Evolutionary conservation across 305 asterid genomes (phyloP).

Genomic region (Fraxinus angustifolia): DNA sequence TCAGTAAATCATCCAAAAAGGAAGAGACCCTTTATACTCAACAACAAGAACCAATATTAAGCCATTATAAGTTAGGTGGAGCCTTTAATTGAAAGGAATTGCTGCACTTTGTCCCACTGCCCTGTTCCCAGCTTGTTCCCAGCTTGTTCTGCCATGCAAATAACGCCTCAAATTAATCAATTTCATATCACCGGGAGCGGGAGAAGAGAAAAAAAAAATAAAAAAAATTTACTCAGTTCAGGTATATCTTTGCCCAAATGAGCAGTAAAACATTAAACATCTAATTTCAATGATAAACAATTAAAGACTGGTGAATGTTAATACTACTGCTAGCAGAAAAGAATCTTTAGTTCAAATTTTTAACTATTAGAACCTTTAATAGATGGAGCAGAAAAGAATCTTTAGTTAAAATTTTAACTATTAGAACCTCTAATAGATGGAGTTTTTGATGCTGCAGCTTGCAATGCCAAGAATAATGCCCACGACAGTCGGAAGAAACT

Average conservation of each 20-base stretch:
- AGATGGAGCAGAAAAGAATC: no score
- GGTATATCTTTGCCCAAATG: background rate
- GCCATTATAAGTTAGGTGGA: no score
- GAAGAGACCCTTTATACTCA: no score
- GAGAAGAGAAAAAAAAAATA: background rate
- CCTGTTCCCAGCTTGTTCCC: slow-evolving; percentile 81
- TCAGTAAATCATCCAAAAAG: no score
- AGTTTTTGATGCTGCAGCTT: no score
- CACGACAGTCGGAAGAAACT: no score
- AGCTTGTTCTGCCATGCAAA: slow-evolving; percentile 34
- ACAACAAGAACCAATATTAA: no score
- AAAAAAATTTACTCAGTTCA: background rate
- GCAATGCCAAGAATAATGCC: no score
- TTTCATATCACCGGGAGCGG: background rate
- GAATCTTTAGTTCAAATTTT: slow-evolving; percentile 11
- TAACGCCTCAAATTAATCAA: slow-evolving; percentile 17
- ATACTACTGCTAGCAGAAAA: slow-evolving; percentile 2
- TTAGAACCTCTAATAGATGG: no score
- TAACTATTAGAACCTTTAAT: background rate
- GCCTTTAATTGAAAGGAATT: slow-evolving; percentile 56
- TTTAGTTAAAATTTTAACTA: no score
- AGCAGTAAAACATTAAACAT: background rate
- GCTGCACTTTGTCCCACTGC: slow-evolving; percentile 93
- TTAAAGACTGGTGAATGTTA: slow-evolving; percentile 1
- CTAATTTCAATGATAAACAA: background rate